Percentiles rank a stretch among this genome's conserved stretches.
phyloP scores from a whole-genome alignment of 2,329 filamentous ascomycete species.

The Juglanconis sp. region DNA sequence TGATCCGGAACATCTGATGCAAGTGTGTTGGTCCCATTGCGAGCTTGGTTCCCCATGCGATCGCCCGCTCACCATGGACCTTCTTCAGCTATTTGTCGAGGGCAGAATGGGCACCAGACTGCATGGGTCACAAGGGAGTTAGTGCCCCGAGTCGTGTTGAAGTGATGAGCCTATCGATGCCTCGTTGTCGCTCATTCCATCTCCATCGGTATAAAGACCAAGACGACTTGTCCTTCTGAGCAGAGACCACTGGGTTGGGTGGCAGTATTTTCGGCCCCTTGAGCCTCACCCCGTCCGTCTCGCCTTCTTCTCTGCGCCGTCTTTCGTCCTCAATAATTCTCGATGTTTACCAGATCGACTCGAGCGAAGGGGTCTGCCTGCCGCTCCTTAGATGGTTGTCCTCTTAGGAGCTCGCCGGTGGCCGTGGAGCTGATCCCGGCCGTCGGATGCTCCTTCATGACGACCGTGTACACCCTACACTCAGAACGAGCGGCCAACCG shows the following conservation, averaged over 20 bases:
- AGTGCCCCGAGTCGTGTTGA: not conserved
- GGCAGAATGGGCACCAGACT: not conserved
- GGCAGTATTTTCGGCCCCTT: no score
- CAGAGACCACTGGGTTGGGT: not conserved
- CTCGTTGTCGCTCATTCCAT: not conserved
- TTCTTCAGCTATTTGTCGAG: not conserved
- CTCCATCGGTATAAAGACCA: not conserved
- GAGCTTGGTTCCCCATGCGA: not conserved
- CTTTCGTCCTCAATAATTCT: not conserved
- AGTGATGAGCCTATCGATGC: not conserved
- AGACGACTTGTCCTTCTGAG: not conserved
- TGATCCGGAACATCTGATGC: not conserved
- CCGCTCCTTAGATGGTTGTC: not conserved
- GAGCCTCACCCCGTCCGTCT: not conserved
- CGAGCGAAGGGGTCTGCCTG: not conserved
- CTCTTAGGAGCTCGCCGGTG: not conserved
- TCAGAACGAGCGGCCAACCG: not conserved
- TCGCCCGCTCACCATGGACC: not conserved
- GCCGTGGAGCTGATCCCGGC: slow-evolving; percentile 5
- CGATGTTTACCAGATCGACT: not conserved
- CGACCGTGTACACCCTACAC: slow-evolving; percentile 1
- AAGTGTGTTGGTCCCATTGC: not conserved
- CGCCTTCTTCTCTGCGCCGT: not conserved
- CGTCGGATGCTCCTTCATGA: slow-evolving; percentile 1
- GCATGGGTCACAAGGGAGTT: not conserved